A percentile compares a stretch with the other conserved stretches of the same genome.
These are phyloP conservation scores for Metroxylon sagu DNA, from an alignment of 176 grass and related monocot species.

Conservation along the genomic window DNA sequence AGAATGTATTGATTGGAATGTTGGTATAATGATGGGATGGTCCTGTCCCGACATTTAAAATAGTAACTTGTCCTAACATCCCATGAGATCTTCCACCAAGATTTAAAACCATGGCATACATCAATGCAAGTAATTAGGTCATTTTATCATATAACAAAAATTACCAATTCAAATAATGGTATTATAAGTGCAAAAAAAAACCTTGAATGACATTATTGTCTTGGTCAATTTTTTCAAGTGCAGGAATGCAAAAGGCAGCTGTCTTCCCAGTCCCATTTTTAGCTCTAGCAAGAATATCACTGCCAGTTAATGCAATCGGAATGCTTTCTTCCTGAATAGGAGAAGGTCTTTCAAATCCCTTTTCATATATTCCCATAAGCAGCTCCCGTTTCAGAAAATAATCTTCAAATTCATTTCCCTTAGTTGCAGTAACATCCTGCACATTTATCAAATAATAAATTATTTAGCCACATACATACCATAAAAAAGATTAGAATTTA, in stretches of 20 bases:
- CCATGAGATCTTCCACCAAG: no score
- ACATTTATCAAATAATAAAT: neutral
- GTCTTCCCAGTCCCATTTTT: conserved; percentile 97
- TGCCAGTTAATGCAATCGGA: conserved; percentile 91
- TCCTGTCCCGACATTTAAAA: no score
- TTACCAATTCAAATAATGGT: neutral
- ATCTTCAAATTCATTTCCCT: conserved; percentile 98
- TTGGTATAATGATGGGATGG: no score
- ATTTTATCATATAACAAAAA: neutral
- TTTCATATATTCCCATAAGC: conserved; percentile 96
- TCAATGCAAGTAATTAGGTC: no score
- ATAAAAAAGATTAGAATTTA: neutral
- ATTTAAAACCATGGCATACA: no score
- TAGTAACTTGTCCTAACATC: no score
- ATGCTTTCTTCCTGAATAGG: conserved; percentile 99
- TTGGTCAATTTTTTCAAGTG: conserved; percentile 90
- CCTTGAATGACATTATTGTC: conserved; percentile 96
- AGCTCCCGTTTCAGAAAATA: conserved; percentile 95
- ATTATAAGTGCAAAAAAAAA: conserved; percentile 12
- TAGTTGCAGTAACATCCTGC: conserved; percentile 95
- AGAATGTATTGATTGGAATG: no score
- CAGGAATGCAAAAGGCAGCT: conserved; percentile 92
- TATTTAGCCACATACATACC: neutral
- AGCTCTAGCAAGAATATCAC: conserved; percentile 92
- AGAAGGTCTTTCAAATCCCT: conserved; percentile 91